Conservation (phyloP, 78 protist genomes). For the Protostelium mycophagum region DNA sequence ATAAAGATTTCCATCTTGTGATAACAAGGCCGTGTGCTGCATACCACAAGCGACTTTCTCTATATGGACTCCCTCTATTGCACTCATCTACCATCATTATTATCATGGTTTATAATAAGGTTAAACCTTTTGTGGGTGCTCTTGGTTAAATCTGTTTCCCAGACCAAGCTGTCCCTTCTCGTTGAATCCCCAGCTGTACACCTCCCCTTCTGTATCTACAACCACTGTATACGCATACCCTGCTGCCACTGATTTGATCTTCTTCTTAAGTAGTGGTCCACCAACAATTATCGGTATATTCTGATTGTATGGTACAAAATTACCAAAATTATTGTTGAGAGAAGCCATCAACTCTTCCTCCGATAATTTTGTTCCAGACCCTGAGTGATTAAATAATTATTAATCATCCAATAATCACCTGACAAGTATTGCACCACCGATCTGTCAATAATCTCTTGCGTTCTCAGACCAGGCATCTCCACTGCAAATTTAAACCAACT, state of each 20-base stretch:
- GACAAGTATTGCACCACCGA: background rate
- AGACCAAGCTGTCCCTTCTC: constrained; percentile 60
- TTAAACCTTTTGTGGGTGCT: constrained; percentile 19
- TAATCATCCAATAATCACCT: background rate
- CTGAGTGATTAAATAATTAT: background rate
- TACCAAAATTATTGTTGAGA: constrained; percentile 19
- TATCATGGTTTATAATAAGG: too few species aligned
- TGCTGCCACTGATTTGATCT: constrained; percentile 20
- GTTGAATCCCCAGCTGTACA: constrained; percentile 64
- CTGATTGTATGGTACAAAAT: constrained; percentile 29
- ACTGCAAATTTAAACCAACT: constrained; percentile 1
- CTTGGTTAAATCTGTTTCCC: constrained; percentile 40
- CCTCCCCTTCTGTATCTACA: constrained; percentile 12
- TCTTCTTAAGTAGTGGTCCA: background rate
- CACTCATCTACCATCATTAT: too few species aligned
- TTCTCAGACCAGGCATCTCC: constrained; percentile 5
- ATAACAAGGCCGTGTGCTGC: constrained; percentile 47
- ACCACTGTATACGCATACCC: constrained; percentile 56
- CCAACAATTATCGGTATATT: constrained; percentile 12
- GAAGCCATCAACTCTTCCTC: background rate
- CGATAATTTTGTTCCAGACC: background rate
- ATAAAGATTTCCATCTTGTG: constrained; percentile 32
- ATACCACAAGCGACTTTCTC: constrained; percentile 38
- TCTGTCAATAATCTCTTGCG: constrained; percentile 7
- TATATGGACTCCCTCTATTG: background rate